Percentiles rank a stretch among this genome's conserved stretches.
Conservation (phyloP, 495 filamentous ascomycete species). For the Penicillium steckii region DNA sequence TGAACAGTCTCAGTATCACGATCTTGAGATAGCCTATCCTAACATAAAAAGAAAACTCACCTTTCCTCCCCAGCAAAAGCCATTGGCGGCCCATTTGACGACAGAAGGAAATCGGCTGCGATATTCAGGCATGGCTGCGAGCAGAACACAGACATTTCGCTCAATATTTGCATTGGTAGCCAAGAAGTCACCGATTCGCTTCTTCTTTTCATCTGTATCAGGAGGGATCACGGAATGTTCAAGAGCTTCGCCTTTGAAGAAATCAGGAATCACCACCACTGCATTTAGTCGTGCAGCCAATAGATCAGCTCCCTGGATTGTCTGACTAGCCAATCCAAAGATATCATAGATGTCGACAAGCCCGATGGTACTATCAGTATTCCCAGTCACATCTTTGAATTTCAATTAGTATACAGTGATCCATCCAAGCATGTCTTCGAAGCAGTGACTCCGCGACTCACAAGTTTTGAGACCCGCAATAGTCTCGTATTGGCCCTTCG, state of each 20-base stretch:
- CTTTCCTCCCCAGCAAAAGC: slow-evolving; percentile 54
- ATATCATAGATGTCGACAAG: slow-evolving; percentile 55
- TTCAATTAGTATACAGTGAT: not conserved
- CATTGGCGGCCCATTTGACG: slow-evolving; percentile 41
- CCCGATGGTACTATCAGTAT: slow-evolving; percentile 29
- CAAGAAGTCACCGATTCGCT: slow-evolving; percentile 28
- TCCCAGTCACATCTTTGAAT: slow-evolving; percentile 46
- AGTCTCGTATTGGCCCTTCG: slow-evolving; percentile 64
- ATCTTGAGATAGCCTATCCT: too few relatives aligned
- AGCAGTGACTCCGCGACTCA: slow-evolving; percentile 26
- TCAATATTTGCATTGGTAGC: slow-evolving; percentile 18
- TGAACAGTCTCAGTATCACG: too few relatives aligned
- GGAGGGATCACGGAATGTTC: slow-evolving; percentile 32
- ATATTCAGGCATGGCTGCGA: slow-evolving; percentile 23
- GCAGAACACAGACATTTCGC: slow-evolving; percentile 23
- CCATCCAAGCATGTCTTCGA: not conserved
- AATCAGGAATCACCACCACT: slow-evolving; percentile 47
- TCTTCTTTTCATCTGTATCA: slow-evolving; percentile 46
- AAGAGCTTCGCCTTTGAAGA: slow-evolving; percentile 39
- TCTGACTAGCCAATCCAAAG: slow-evolving; percentile 52
- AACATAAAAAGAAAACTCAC: too few relatives aligned
- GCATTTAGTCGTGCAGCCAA: slow-evolving; percentile 38
- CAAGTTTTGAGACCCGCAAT: slow-evolving; percentile 69
- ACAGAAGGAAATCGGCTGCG: slow-evolving; percentile 30
- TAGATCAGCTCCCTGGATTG: slow-evolving; percentile 55